Percentiles rank a stretch among this genome's conserved stretches.
Evolutionary conservation across 768 basidiomycete species (phyloP).

Genomic region (Leccinum variicolor): DNA sequence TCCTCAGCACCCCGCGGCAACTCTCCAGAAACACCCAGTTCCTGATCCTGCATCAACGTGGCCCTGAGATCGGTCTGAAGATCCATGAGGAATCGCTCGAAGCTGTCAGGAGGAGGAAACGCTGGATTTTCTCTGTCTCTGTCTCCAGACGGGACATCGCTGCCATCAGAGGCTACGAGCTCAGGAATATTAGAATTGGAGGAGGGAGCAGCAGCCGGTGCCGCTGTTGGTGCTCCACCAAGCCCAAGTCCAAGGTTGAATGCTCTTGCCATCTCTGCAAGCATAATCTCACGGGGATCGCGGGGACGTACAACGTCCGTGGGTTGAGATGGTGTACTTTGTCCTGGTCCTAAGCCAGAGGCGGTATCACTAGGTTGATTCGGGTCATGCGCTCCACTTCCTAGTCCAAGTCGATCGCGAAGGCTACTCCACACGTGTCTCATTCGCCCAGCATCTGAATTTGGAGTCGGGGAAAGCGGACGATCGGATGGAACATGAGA

Average conservation of each 20-base stretch:
- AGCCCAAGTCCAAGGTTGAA: slow-evolving; percentile 70
- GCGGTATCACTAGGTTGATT: slow-evolving; percentile 10
- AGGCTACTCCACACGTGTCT: slow-evolving; percentile 67
- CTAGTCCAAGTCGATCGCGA: slow-evolving; percentile 62
- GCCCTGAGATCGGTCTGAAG: slow-evolving; percentile 69
- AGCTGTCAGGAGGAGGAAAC: slow-evolving; percentile 58
- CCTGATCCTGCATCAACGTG: slow-evolving; percentile 47
- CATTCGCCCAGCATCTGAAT: slow-evolving; percentile 42
- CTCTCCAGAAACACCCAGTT: slow-evolving; percentile 4
- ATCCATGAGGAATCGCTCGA: slow-evolving; percentile 79
- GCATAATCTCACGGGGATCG: slow-evolving; percentile 67
- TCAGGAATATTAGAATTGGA: slow-evolving; percentile 10
- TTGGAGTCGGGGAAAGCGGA: slow-evolving; percentile 42
- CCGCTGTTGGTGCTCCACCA: slow-evolving; percentile 19
- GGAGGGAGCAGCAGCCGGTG: slow-evolving; percentile 1
- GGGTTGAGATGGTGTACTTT: slow-evolving; percentile 6
- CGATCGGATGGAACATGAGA: slow-evolving; percentile 26
- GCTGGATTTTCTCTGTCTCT: slow-evolving; percentile 15
- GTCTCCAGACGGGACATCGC: slow-evolving; percentile 3
- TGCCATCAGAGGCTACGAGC: slow-evolving; percentile 4
- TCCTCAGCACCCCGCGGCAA: slow-evolving; percentile 8
- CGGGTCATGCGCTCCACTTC: slow-evolving; percentile 22
- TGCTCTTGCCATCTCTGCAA: slow-evolving; percentile 79
- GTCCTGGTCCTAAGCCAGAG: slow-evolving; percentile 6
- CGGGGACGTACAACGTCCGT: slow-evolving; percentile 13